Conservation (phyloP, 2,329 filamentous ascomycete species). For the Neocucurbitaria cava region DNA sequence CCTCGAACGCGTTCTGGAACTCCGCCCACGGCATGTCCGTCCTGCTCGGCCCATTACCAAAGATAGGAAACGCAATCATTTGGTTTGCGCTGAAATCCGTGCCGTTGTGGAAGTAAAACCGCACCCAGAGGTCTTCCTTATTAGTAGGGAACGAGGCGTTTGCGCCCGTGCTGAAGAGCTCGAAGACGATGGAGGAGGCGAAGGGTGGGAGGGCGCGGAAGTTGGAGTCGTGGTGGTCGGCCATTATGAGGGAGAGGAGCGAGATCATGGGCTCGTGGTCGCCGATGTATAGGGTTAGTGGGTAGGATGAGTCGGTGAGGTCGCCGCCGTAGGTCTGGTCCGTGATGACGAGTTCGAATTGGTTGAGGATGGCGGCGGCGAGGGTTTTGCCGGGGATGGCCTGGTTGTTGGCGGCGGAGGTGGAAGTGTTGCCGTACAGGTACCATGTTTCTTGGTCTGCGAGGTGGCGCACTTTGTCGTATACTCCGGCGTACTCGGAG, state of each 20-base stretch:
- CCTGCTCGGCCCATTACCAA: slow-evolving; percentile 55
- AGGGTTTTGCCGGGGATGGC: slow-evolving; percentile 43
- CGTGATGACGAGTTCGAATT: slow-evolving; percentile 30
- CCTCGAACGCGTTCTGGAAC: slow-evolving; percentile 56
- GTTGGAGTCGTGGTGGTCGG: slow-evolving; percentile 22
- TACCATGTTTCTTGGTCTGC: slow-evolving; percentile 58
- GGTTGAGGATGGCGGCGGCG: slow-evolving; percentile 31
- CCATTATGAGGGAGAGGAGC: slow-evolving; percentile 36
- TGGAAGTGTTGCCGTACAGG: slow-evolving; percentile 52
- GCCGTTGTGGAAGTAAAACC: slow-evolving; percentile 65
- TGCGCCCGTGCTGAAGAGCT: slow-evolving; percentile 55
- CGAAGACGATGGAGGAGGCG: slow-evolving; percentile 45
- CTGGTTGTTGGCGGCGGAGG: slow-evolving; percentile 25
- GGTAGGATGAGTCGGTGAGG: slow-evolving; percentile 39
- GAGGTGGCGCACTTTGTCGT: slow-evolving; percentile 47
- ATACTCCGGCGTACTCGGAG: slow-evolving; percentile 27
- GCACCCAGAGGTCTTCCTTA: slow-evolving; percentile 58
- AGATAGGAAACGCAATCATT: slow-evolving; percentile 56
- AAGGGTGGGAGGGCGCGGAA: slow-evolving; percentile 37
- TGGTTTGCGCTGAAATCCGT: slow-evolving; percentile 53
- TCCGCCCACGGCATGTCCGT: slow-evolving; percentile 59
- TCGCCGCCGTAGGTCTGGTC: slow-evolving; percentile 13
- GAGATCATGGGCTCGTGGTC: slow-evolving; percentile 44
- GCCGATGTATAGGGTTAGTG: slow-evolving; percentile 53
- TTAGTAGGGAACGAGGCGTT: slow-evolving; percentile 47